Evolutionary conservation across 495 filamentous ascomycete genomes (phyloP).

Genomic region (Neurospora tetraspora): DNA sequence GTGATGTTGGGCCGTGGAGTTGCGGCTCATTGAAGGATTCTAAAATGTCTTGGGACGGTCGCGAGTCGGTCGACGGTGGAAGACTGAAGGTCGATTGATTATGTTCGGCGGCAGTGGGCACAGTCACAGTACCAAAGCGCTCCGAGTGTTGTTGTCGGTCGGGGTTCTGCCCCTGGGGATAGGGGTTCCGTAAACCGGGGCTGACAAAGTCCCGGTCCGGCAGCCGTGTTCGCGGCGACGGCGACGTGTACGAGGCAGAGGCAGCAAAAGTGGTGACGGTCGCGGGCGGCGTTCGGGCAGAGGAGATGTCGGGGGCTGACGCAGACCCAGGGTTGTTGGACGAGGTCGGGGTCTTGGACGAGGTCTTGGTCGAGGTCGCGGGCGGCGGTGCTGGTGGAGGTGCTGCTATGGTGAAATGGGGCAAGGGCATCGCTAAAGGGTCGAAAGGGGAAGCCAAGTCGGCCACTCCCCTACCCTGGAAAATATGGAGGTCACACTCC

Average conservation of each 20-base stretch:
- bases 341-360: not conserved
- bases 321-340: not conserved
- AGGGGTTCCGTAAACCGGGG: slow-evolving; percentile 1
- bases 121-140: slow-evolving; percentile 3
- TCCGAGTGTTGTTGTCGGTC: slow-evolving; percentile 1
- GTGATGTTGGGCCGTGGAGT: not conserved
- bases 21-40: slow-evolving; percentile 24
- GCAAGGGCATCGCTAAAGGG: slow-evolving; percentile 19
- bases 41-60: slow-evolving; percentile 9
- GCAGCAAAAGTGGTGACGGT: slow-evolving; percentile 1
- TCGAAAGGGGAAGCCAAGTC: not conserved
- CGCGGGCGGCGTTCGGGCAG: slow-evolving; percentile 7
- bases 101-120: not conserved
- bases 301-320: not conserved
- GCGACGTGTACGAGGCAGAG: slow-evolving; percentile 7
- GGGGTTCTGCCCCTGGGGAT: slow-evolving; percentile 3
- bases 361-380: slow-evolving; percentile 11
- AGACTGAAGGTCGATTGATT: slow-evolving; percentile 3
- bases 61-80: slow-evolving; percentile 20
- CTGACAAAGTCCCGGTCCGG: slow-evolving; percentile 4
- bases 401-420: slow-evolving; percentile 11
- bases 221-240: slow-evolving; percentile 10
- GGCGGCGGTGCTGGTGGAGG: not conserved
- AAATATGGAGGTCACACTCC: not conserved
- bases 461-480: not conserved